Evolutionary conservation across 2,329 filamentous ascomycete species (phyloP), one percentile per base, ranked within the genome.

Genomic region (Microcera coccophila): DNA sequence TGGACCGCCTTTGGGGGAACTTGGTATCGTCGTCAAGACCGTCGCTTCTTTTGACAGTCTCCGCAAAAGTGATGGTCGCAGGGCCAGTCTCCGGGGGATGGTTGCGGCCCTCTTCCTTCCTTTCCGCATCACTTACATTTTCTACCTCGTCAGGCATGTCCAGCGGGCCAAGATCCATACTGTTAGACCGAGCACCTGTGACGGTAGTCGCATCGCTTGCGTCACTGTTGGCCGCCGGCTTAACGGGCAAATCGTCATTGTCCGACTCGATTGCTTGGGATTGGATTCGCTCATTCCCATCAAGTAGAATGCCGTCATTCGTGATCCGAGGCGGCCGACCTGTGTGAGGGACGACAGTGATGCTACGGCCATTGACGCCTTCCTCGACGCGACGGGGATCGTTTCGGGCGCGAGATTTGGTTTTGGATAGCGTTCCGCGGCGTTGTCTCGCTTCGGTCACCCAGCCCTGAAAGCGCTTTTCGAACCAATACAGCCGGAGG

Each of bases 401-500:
- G 8, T 61, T 52, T 18, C 52, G 55, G 3, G 69, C 59, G 45
- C 73, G 67, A 61, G 84, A 68, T 68, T 80, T 67, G 60, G 86
- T 69, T 71, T 82, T 71, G 66, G 75, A 70, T n/a, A 84, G 65
- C 26, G 77, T 85, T 41, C 76, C 75, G 41, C 90, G 80, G 40
- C 83, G 72, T 33, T 70, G 73, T 41, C 81, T 79, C 2, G 87
- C 82, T 55, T 95, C 87, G 24, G 75, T 76, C 12, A 86, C 90
- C 51, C 95, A 79, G 56, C 87, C 77, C 61, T 95, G 86, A 62
- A 98, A 97, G 7, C 90, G 81, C 66, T 94, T 95, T 67, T 98
- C 90, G 62, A 98, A 98, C 91, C 91, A 98, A 67, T 95, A 96
- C 2, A 98, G 73, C 19, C 93, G 85, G 12, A 97, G 76, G 55